Evolutionary conservation across 2,329 filamentous ascomycete genomes (phyloP).

Genomic region (Arthrobotrys musiformis): DNA sequence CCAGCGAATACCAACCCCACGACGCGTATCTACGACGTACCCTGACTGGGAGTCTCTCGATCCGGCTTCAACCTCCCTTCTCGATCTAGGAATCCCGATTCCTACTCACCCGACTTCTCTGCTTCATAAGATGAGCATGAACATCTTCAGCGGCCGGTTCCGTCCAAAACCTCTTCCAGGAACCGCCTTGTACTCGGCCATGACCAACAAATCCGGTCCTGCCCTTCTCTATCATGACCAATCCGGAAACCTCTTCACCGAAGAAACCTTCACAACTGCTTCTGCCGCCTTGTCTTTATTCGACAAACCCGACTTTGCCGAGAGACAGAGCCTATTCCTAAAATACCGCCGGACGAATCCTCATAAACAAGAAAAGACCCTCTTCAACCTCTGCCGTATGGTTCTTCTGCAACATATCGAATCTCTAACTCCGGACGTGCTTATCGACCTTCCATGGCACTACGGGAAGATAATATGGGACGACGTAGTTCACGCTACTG

Average conservation of each 20-base stretch:
- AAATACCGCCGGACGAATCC: slow-evolving; percentile 46
- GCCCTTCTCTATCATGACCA: slow-evolving; percentile 50
- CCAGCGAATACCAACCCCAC: not conserved
- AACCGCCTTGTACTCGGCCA: slow-evolving; percentile 40
- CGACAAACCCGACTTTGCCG: slow-evolving; percentile 20
- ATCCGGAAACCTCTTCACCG: slow-evolving; percentile 47
- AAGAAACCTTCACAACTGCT: slow-evolving; percentile 27
- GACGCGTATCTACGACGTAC: slow-evolving; percentile 46
- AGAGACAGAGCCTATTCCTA: slow-evolving; percentile 13
- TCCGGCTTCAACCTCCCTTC: not conserved
- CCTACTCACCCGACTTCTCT: too few relatives aligned
- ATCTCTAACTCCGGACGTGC: slow-evolving; percentile 46
- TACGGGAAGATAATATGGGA: slow-evolving; percentile 52
- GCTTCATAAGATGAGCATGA: slow-evolving; percentile 24
- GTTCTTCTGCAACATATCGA: slow-evolving; percentile 42
- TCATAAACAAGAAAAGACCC: slow-evolving; percentile 26
- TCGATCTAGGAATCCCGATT: not conserved
- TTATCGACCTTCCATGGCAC: slow-evolving; percentile 29
- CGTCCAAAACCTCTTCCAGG: slow-evolving; percentile 51
- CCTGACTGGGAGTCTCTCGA: slow-evolving; percentile 12
- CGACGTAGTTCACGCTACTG: slow-evolving; percentile 34
- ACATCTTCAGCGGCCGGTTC: slow-evolving; percentile 38
- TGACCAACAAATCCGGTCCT: slow-evolving; percentile 38
- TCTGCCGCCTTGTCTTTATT: slow-evolving; percentile 17
- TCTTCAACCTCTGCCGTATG: slow-evolving; percentile 47